Percentiles rank a stretch among this genome's conserved stretches.
These are phyloP conservation scores for Trichomonascaceae sp. DNA, from an alignment of 1,139 yeast genomes.

Conservation along the genomic window DNA sequence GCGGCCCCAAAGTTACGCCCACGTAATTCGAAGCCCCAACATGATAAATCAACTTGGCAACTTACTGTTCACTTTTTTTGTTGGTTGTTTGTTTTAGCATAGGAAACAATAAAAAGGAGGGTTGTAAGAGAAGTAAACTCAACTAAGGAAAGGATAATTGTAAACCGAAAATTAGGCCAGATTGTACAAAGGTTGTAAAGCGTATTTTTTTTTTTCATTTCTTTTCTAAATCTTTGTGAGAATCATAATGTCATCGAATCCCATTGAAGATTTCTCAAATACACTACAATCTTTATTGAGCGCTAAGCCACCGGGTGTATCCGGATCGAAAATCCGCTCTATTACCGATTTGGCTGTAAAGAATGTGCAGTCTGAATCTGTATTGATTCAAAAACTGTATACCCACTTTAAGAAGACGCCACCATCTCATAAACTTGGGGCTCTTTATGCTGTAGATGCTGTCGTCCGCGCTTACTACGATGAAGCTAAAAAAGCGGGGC, in stretches of 20 bases:
- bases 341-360: slow-evolving; percentile 72
- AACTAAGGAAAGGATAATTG: neutral
- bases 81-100: neutral
- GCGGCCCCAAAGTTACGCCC: neutral
- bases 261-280: slow-evolving; percentile 55
- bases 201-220: slow-evolving; percentile 11
- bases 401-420: slow-evolving; percentile 72
- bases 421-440: slow-evolving; percentile 79
- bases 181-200: neutral
- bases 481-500: slow-evolving; percentile 54
- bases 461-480: slow-evolving; percentile 82
- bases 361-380: slow-evolving; percentile 57
- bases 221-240: slow-evolving; percentile 1
- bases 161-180: slow-evolving; percentile 1
- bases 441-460: slow-evolving; percentile 86
- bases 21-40: neutral
- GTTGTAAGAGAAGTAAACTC: slow-evolving; percentile 2
- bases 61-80: slow-evolving; percentile 4
- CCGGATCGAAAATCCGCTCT: slow-evolving; percentile 89
- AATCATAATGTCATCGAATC: neutral
- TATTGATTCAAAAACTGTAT: slow-evolving; percentile 52
- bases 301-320: slow-evolving; percentile 86
- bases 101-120: slow-evolving; percentile 2
- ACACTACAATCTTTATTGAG: slow-evolving; percentile 67
- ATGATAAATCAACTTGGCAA: slow-evolving; percentile 6